A percentile compares a stretch with the other conserved stretches of the same genome.
Conservation (phyloP, 208 protist species). For the Crithidia sp. region DNA sequence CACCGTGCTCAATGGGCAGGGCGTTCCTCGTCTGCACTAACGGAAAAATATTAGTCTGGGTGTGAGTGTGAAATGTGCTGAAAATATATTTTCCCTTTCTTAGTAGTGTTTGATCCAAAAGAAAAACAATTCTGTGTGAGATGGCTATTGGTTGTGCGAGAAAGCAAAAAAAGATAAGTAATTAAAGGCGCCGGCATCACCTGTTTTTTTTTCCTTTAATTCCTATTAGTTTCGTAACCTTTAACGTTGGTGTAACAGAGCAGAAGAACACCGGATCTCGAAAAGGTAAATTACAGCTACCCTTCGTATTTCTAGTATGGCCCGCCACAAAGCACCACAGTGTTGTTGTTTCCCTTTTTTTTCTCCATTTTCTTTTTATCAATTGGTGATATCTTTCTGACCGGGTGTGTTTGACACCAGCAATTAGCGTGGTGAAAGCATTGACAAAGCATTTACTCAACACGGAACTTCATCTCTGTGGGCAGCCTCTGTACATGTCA, state of each 20-base stretch:
- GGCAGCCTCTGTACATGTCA: too few species aligned
- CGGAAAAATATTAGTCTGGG: neutral
- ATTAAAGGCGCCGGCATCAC: too few species aligned
- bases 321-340: neutral
- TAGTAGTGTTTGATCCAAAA: neutral
- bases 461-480: too few species aligned
- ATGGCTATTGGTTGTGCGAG: too few species aligned
- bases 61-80: neutral
- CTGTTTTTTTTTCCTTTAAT: too few species aligned
- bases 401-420: too few species aligned
- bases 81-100: neutral
- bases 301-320: neutral
- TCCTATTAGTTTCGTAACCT: too few species aligned
- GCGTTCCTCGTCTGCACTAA: slow-evolving; percentile 68
- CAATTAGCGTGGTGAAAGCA: too few species aligned
- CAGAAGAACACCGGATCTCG: too few species aligned
- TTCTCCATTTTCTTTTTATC: slow-evolving; percentile 12
- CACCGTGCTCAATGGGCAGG: slow-evolving; percentile 78
- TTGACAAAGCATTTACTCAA: too few species aligned
- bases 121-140: neutral
- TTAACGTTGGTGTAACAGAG: too few species aligned
- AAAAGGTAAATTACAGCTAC: too few species aligned
- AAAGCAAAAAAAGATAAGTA: neutral
- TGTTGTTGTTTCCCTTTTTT: slow-evolving; percentile 6
- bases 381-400: neutral